A percentile compares a stretch with the other conserved stretches of the same genome.
Evolutionary conservation across 2,329 filamentous ascomycete species (phyloP).

Genomic region (Clarireedia homoeocarpa): DNA sequence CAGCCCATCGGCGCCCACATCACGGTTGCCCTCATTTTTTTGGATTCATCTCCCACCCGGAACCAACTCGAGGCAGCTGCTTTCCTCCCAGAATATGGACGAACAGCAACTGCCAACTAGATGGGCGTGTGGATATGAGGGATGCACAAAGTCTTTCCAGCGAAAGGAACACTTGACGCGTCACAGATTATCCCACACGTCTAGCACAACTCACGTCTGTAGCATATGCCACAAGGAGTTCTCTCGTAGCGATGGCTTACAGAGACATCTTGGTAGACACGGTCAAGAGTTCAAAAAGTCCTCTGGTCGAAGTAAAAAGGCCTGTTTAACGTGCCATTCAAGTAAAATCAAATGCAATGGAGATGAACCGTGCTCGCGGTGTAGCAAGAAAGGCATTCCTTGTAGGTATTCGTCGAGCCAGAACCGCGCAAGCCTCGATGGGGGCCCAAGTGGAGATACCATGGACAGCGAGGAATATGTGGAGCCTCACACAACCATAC

Average conservation of each 20-base stretch:
- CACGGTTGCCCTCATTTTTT: neutral
- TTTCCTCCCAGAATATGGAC: neutral
- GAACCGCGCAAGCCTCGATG: neutral
- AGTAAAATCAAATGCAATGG: slow-evolving; percentile 40
- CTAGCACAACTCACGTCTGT: slow-evolving; percentile 12
- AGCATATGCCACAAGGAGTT: slow-evolving; percentile 20
- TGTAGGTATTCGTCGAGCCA: slow-evolving; percentile 30
- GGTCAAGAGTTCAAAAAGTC: slow-evolving; percentile 20
- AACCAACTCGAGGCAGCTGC: too few species aligned
- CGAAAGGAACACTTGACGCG: slow-evolving; percentile 25
- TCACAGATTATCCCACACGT: slow-evolving; percentile 20
- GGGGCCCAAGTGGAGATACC: neutral
- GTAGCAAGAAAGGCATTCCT: slow-evolving; percentile 32
- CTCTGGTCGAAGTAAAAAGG: slow-evolving; percentile 30
- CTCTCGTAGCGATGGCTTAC: slow-evolving; percentile 25
- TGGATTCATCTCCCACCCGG: too few species aligned
- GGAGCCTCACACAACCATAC: too few species aligned
- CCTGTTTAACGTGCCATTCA: slow-evolving; percentile 38
- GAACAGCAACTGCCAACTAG: neutral
- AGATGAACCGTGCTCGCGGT: slow-evolving; percentile 33
- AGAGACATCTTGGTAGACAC: slow-evolving; percentile 22
- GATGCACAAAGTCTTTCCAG: slow-evolving; percentile 21
- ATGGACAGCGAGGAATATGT: neutral
- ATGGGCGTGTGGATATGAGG: slow-evolving; percentile 14
- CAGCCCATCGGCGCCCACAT: neutral